Evolutionary conservation across 768 basidiomycete species (phyloP), one percentile per base, ranked within the genome.

Genomic region (Roridomyces roridus): DNA sequence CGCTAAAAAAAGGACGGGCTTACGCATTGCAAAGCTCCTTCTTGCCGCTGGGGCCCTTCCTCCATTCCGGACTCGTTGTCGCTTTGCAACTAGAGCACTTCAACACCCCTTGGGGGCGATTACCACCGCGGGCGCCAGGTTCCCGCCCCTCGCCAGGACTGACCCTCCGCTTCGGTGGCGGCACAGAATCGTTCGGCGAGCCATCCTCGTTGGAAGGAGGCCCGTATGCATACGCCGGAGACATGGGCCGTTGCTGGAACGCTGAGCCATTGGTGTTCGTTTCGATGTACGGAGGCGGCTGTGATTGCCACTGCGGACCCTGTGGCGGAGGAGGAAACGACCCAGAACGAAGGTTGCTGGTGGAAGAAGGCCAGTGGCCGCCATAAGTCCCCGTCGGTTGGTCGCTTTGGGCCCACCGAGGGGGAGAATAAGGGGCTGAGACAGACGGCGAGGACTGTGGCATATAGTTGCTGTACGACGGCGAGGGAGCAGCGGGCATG

Each of bases 1-100:
- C 37, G 26, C 51, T 36, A 49, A 55, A 49, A 58, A 40, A 25
- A 35, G 62, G 69, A 63, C 60, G 8, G 21, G 82, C 90, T 78
- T 74, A 94, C 89, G 93, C 93, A 76, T 95, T 95, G 71, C 93
- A 95, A 24, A 95, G 79, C 70, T 95, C 92, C 74, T 95, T 95
- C 72, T 90, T 89, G 24, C 93, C 93, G 65, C 84, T 92, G 48
- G 92, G 91, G 18, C 93, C 93, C 72, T 95, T 95, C 68, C 93
- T 78, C 93, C 93, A 95, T 71, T 95, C 93, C 0, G 93, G 93
- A 67, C 92, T 94, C 8, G 82, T 81, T 7, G 88, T 92, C 11
- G 81, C 87, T 72, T 87, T 89, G 73, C 93, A 95, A 68, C 89
- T 91, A 20, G 85, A 82, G 71, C 92, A 95, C 64, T 83, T 83